These are phyloP conservation scores for Penicillium tannophilum DNA, from an alignment of 495 filamentous ascomycete genomes.

Conservation along the genomic window DNA sequence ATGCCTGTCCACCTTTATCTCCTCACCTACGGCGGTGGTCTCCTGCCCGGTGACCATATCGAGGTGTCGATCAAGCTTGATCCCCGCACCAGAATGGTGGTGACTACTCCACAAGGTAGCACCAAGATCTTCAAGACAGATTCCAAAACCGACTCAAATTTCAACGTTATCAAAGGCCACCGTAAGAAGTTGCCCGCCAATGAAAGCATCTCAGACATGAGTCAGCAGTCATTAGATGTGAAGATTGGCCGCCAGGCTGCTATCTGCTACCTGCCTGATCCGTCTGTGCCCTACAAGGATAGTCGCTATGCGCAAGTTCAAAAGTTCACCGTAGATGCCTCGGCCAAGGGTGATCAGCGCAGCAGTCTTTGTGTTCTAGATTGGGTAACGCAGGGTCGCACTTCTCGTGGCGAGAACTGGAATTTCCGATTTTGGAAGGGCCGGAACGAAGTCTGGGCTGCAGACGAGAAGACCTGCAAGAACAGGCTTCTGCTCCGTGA, in stretches of 20 bases:
- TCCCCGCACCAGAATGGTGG: slow-evolving; percentile 65
- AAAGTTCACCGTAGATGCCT: slow-evolving; percentile 65
- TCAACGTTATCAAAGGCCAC: slow-evolving; percentile 33
- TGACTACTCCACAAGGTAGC: slow-evolving; percentile 86
- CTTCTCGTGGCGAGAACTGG: slow-evolving; percentile 89
- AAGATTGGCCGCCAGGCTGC: slow-evolving; percentile 61
- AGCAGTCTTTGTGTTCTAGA: slow-evolving; percentile 78
- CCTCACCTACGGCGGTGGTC: slow-evolving; percentile 91
- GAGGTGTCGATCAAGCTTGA: slow-evolving; percentile 69
- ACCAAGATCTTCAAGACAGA: slow-evolving; percentile 92
- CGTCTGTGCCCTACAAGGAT: slow-evolving; percentile 81
- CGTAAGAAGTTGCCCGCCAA: slow-evolving; percentile 30
- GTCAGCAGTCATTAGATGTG: slow-evolving; percentile 69
- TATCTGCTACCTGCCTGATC: slow-evolving; percentile 92
- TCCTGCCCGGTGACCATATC: slow-evolving; percentile 84
- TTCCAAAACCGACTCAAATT: slow-evolving; percentile 31
- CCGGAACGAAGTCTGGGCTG: slow-evolving; percentile 81
- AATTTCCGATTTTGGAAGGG: slow-evolving; percentile 73
- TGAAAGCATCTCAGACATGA: slow-evolving; percentile 48
- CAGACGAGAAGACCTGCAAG: slow-evolving; percentile 37
- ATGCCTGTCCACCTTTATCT: slow-evolving; percentile 71
- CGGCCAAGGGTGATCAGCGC: slow-evolving; percentile 41
- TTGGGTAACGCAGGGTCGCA: slow-evolving; percentile 89
- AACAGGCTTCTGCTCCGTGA: slow-evolving; percentile 77
- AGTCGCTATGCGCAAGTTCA: slow-evolving; percentile 84